phyloP scores from a whole-genome alignment of 2,329 filamentous ascomycete species.

The Aspergillus melleus region DNA sequence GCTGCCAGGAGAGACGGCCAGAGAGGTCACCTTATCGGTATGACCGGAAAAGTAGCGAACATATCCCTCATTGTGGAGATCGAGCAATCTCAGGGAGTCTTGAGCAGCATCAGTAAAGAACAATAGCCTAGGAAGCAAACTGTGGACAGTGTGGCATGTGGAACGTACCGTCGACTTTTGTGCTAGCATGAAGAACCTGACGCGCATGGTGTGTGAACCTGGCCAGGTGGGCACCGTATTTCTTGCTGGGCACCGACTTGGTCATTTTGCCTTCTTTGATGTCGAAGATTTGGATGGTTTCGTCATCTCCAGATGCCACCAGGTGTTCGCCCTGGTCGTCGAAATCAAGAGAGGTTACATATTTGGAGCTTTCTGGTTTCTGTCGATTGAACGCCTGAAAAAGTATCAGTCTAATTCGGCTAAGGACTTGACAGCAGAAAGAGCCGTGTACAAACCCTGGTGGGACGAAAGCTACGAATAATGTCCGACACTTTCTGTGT shows the following conservation, averaged over 20 bases:
- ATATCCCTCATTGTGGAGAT: constrained; percentile 92
- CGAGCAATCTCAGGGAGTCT: constrained; percentile 78
- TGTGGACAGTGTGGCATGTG: neutral
- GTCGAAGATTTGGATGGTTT: constrained; percentile 94
- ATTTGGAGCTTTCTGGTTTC: constrained; percentile 49
- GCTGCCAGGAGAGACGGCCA: constrained; percentile 79
- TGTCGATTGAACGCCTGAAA: constrained; percentile 33
- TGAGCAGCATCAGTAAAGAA: neutral
- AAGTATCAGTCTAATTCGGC: constrained; percentile 11
- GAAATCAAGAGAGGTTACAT: constrained; percentile 90
- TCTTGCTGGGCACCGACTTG: constrained; percentile 89
- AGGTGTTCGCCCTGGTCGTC: constrained; percentile 92
- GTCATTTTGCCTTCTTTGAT: constrained; percentile 85
- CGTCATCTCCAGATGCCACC: constrained; percentile 88
- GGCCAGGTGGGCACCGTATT: constrained; percentile 92
- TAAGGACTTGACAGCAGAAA: neutral
- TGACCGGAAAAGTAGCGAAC: constrained; percentile 96
- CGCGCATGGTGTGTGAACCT: constrained; percentile 91
- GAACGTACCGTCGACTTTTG: constrained; percentile 77
- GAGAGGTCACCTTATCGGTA: constrained; percentile 76
- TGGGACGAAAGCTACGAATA: constrained; percentile 74
- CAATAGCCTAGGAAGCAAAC: neutral
- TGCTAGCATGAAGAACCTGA: constrained; percentile 92
- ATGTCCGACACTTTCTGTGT: constrained; percentile 74
- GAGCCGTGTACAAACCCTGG: constrained; percentile 60